Evolutionary conservation across 2,329 filamentous ascomycete species (phyloP).

Genomic region (Didymella lethalis): DNA sequence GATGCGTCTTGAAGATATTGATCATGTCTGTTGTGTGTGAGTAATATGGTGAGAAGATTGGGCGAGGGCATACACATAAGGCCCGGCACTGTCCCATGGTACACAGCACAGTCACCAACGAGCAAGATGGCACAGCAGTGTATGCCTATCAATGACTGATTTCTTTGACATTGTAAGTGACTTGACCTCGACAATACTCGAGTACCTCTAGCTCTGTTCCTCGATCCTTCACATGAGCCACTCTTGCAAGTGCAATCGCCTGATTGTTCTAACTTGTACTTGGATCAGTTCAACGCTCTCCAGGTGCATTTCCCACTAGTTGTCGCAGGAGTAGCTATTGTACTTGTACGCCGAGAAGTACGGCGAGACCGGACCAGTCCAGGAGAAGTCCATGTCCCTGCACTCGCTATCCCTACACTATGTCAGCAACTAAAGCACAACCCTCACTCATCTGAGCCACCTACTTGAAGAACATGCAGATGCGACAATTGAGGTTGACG

Average conservation of each 20-base stretch:
- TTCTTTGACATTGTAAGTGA: background rate
- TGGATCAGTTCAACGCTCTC: background rate
- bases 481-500: background rate
- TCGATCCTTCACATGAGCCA: too few relatives aligned
- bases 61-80: background rate
- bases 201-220: background rate
- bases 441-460: background rate
- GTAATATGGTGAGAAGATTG: background rate
- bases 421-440: background rate
- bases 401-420: background rate
- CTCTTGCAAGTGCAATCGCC: background rate
- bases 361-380: background rate
- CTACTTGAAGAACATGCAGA: slow-evolving; percentile 7
- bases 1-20: background rate
- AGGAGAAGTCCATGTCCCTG: background rate
- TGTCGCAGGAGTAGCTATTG: background rate
- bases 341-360: background rate
- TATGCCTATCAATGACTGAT: background rate
- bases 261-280: too few relatives aligned
- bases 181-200: background rate
- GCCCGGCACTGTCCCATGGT: background rate
- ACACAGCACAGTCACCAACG: background rate
- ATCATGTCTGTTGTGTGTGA: background rate
- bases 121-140: background rate
- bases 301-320: background rate